Base-by-base conservation (phyloP, 2,329 filamentous ascomycete species). In the Ceratocystis huliohia region DNA sequence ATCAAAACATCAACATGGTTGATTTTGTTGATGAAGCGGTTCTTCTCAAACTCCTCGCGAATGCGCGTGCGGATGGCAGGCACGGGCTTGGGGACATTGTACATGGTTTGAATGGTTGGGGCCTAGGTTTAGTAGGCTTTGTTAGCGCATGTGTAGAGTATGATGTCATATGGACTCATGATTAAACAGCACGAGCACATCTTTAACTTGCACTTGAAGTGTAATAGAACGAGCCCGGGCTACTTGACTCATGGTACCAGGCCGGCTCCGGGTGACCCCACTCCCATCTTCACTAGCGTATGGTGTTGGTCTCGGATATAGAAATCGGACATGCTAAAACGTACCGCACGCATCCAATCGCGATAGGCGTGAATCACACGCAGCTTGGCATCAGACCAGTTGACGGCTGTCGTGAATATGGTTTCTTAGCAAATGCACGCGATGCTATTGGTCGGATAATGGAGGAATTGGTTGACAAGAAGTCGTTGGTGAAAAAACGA, bases 61-160 rank as follows among this genome's bases (percentile, higher is more conserved):
- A 97, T 88, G 79, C 95, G 93, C 68, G 93, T 95, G 72, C 94
- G 89, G 75, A 99, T 87, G 70, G 84, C 82, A 50, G 93, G 89
- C 65, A 96, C 86, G 65, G 93, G 91, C 74, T 96, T 84, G 75
- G 89, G 90, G 74, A 99, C 81, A 69, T 88, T 89, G 84, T 99
- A 99, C 91, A 97, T 96, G 69, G 86, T 88, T 78, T 97, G 94
- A 74, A 99, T 93, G 76, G 97, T 92, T 69, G 94, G 93, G 50
- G 91, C 91, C 94, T 99, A 65, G 45, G 15, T 10, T 53, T 50
- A 56, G 65, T 22, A 46, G 67, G 22, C 17, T 20, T n/a, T 7
- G 48, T 46, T 57, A 45, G 37, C 37, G 45, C 13, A 28, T 20
- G 33, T 37, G 2, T 37, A 37, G 33, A 37, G 8, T 13, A 37